Percentiles rank a stretch among this genome's conserved stretches.
phyloP scores from a whole-genome alignment of 345 rosid genomes.

The Gossypioides kirkii region DNA sequence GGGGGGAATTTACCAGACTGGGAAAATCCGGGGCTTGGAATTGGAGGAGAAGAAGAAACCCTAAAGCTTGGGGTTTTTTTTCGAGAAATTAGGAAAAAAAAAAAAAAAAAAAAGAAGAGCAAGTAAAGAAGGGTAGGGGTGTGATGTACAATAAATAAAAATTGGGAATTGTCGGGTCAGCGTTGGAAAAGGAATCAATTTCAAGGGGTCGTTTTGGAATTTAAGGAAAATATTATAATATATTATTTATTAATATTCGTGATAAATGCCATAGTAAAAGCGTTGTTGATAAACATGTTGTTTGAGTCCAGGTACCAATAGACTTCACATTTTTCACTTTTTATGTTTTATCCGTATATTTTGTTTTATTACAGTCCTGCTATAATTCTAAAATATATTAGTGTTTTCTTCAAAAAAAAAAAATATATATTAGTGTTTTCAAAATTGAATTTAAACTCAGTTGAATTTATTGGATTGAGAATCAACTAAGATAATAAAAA shows the following conservation, averaged over 20 bases:
- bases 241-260: no score
- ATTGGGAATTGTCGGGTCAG: not conserved
- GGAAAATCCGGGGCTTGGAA: slow-evolving; percentile 23
- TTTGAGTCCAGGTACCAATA: no score
- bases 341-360: no score
- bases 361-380: no score
- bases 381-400: no score
- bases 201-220: slow-evolving; percentile 16
- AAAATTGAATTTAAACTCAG: no score
- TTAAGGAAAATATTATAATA: not conserved
- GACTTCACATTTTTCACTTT: no score
- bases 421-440: no score
- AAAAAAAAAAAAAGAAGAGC: slow-evolving; percentile 2
- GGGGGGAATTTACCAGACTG: slow-evolving; percentile 6
- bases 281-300: not conserved
- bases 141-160: not conserved
- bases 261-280: not conserved
- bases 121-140: slow-evolving; percentile 15
- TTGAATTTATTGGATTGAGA: no score
- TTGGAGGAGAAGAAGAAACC: slow-evolving; percentile 25
- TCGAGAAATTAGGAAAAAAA: slow-evolving; percentile 22
- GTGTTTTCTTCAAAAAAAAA: no score
- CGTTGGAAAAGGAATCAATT: not conserved
- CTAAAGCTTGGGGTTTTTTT: slow-evolving; percentile 33
- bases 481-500: no score